phyloP scores from a whole-genome alignment of 1,139 yeast species.

The Hyphopichia khmerensis region DNA sequence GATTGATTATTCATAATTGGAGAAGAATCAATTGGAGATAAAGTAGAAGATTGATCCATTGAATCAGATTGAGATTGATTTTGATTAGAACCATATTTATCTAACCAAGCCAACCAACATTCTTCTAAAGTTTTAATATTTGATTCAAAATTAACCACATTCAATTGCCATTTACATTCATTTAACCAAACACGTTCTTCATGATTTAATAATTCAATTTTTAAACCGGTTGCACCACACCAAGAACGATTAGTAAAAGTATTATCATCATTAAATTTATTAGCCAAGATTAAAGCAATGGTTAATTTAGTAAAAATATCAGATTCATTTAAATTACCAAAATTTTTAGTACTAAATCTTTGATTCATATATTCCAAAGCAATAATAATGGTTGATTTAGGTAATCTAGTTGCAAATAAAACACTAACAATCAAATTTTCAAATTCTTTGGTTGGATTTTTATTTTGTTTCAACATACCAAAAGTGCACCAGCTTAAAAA shows the following conservation, averaged over 20 bases:
- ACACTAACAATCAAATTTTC: conserved; percentile 64
- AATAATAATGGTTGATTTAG: conserved; percentile 75
- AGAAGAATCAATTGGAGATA: conserved; percentile 6
- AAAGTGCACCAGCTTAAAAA: conserved; percentile 69
- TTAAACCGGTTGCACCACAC: conserved; percentile 90
- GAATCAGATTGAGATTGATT: neutral
- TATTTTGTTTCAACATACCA: conserved; percentile 52
- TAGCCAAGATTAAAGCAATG: conserved; percentile 76
- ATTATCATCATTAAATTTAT: conserved; percentile 94
- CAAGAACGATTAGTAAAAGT: conserved; percentile 94
- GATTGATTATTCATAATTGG: neutral
- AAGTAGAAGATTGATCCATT: neutral
- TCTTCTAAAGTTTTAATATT: conserved; percentile 45
- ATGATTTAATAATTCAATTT: conserved; percentile 56
- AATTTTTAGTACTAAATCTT: conserved; percentile 28
- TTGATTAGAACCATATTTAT: conserved; percentile 23
- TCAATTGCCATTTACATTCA: conserved; percentile 48
- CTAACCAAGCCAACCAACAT: conserved; percentile 49
- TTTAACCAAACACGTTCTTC: conserved; percentile 76
- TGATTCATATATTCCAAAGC: conserved; percentile 73
- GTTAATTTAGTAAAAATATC: conserved; percentile 64
- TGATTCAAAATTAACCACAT: conserved; percentile 40
- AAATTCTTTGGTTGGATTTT: conserved; percentile 55
- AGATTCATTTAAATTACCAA: conserved; percentile 31
- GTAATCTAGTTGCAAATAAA: conserved; percentile 84